Evolutionary conservation across 768 basidiomycete genomes (phyloP).

Genomic region (Gautieria morchelliformis): DNA sequence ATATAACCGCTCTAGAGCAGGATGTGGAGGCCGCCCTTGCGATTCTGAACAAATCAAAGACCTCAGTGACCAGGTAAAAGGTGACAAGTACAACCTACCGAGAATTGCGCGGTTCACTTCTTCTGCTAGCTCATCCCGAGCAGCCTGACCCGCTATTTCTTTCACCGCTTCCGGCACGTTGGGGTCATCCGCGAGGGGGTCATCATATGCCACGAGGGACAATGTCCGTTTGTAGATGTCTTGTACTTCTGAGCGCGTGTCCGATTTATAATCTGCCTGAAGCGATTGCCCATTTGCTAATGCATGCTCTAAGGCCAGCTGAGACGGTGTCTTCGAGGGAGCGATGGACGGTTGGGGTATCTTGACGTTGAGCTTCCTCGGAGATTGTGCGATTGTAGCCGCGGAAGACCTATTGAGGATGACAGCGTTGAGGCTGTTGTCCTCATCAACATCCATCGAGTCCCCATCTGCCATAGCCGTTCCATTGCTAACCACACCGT

Average conservation of each 20-base stretch:
- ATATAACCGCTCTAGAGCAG: slow-evolving; percentile 68
- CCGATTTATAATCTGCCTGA: slow-evolving; percentile 56
- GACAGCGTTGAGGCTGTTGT: slow-evolving; percentile 9
- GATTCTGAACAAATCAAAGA: slow-evolving; percentile 41
- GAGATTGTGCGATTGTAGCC: background rate
- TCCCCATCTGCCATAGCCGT: slow-evolving; percentile 10
- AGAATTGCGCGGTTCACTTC: slow-evolving; percentile 79
- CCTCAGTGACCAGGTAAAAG: background rate
- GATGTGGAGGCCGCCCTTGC: slow-evolving; percentile 61
- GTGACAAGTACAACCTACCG: slow-evolving; percentile 34
- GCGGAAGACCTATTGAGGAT: background rate
- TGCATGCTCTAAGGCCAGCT: slow-evolving; percentile 52
- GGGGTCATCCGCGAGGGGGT: slow-evolving; percentile 51
- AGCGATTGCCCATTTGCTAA: slow-evolving; percentile 67
- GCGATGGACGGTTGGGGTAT: slow-evolving; percentile 13
- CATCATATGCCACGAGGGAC: slow-evolving; percentile 70
- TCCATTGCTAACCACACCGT: slow-evolving; percentile 25
- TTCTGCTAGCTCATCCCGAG: slow-evolving; percentile 55
- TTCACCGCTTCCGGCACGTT: slow-evolving; percentile 42
- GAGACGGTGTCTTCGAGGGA: slow-evolving; percentile 30
- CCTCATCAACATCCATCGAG: slow-evolving; percentile 13
- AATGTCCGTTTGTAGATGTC: slow-evolving; percentile 65
- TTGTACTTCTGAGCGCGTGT: slow-evolving; percentile 53
- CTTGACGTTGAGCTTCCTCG: background rate
- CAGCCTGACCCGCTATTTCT: slow-evolving; percentile 58